phyloP scores from a whole-genome alignment of 139 green algal genomes.

The Choricystis sp. region DNA sequence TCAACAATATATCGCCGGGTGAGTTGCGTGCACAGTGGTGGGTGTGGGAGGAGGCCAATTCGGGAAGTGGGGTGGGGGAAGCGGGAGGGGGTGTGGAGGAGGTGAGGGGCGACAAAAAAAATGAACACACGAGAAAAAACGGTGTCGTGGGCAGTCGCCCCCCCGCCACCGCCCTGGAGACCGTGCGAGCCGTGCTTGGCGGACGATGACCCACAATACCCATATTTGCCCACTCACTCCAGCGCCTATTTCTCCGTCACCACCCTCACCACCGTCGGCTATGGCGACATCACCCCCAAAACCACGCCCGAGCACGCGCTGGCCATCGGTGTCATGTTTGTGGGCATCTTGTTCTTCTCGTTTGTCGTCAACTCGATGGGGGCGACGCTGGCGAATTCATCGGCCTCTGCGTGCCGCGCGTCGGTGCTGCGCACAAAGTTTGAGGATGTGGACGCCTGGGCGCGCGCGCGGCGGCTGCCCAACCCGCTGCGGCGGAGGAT shows the following conservation, averaged over 20 bases:
- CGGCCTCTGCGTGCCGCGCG: not conserved
- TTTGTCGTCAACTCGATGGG: conserved; percentile 5
- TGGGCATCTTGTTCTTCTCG: conserved; percentile 6
- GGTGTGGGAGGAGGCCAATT: no score
- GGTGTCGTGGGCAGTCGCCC: no score
- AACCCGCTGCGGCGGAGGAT: conserved; percentile 1
- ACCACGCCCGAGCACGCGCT: conserved; percentile 5
- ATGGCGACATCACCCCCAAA: conserved; percentile 6
- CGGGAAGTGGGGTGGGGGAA: no score
- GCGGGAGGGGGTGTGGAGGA: no score
- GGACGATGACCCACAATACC: no score
- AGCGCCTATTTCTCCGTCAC: conserved; percentile 5
- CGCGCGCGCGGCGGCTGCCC: not conserved
- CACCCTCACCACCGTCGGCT: conserved; percentile 8
- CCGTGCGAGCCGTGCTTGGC: no score
- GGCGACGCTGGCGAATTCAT: not conserved
- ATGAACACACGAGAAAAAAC: no score
- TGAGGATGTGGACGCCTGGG: conserved; percentile 7
- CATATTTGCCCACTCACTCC: no score
- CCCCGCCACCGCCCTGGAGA: no score
- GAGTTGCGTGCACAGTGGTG: no score
- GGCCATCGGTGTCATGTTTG: not conserved
- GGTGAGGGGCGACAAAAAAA: no score
- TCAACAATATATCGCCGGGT: not conserved
- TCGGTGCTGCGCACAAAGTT: conserved; percentile 3